These are phyloP conservation scores for Aspergillus bertholletiae DNA, from an alignment of 495 filamentous ascomycete species.

Conservation along the genomic window DNA sequence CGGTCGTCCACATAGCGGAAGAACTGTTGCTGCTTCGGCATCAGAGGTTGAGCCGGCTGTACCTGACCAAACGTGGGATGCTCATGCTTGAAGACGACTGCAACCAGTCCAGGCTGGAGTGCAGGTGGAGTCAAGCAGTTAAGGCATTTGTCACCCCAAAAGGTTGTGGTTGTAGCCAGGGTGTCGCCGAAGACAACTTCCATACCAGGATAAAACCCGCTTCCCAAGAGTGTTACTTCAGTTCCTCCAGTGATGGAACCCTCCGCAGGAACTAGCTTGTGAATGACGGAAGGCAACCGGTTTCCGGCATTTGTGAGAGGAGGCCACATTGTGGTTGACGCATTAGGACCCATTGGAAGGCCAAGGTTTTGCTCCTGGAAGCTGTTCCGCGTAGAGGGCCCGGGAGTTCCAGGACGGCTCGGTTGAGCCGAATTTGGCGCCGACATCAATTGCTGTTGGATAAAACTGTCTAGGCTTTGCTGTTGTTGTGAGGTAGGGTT, in stretches of 20 bases:
- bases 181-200: slow-evolving; percentile 84
- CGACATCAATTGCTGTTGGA: slow-evolving; percentile 57
- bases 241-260: slow-evolving; percentile 79
- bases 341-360: slow-evolving; percentile 27
- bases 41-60: slow-evolving; percentile 39
- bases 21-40: slow-evolving; percentile 53
- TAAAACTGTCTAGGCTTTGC: slow-evolving; percentile 55
- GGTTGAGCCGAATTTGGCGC: slow-evolving; percentile 62
- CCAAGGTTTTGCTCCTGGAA: slow-evolving; percentile 37
- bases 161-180: slow-evolving; percentile 74
- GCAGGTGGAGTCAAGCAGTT: slow-evolving; percentile 81
- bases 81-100: slow-evolving; percentile 68
- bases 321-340: slow-evolving; percentile 38
- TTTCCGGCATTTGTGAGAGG: slow-evolving; percentile 37
- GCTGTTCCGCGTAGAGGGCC: slow-evolving; percentile 40
- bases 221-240: slow-evolving; percentile 80
- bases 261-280: slow-evolving; percentile 76
- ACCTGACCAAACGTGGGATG: slow-evolving; percentile 48
- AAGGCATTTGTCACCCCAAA: slow-evolving; percentile 77
- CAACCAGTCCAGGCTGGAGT: slow-evolving; percentile 62
- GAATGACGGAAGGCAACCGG: slow-evolving; percentile 56
- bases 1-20: slow-evolving; percentile 81
- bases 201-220: slow-evolving; percentile 72
- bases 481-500: slow-evolving; percentile 46
- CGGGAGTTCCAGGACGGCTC: slow-evolving; percentile 45